Conservation (phyloP, 2,329 filamentous ascomycete species). For the Cylindrodendrum hubeiense region DNA sequence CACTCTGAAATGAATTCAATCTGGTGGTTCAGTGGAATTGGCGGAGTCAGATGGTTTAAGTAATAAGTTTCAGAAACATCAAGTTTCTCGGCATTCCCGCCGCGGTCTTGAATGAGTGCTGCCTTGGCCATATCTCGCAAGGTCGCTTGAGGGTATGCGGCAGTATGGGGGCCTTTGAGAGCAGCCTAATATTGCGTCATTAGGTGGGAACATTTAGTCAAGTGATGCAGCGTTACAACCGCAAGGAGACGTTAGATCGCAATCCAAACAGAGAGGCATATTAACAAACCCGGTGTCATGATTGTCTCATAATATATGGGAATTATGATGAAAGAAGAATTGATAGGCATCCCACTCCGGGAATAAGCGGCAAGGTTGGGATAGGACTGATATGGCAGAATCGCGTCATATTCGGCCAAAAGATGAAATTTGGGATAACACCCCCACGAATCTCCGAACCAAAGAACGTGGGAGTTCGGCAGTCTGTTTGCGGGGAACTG, state of each 20-base stretch:
- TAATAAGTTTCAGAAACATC: no score
- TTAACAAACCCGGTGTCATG: neutral
- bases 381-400: neutral
- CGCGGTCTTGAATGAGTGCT: no score
- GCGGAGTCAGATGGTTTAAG: no score
- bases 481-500: conserved; percentile 17
- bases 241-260: neutral
- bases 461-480: conserved; percentile 4
- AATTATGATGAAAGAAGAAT: neutral
- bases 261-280: neutral
- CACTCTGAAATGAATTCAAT: no score
- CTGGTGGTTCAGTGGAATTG: no score
- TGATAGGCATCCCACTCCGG: neutral
- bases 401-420: neutral
- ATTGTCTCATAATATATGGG: neutral
- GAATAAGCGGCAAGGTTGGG: neutral
- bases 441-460: neutral
- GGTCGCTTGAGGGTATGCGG: no score
- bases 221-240: neutral
- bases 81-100: no score
- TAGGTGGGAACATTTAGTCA: neutral
- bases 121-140: no score
- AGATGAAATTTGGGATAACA: neutral
- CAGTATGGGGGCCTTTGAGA: no score
- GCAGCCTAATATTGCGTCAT: neutral